Evolutionary conservation across 2,329 filamentous ascomycete species (phyloP), one percentile per base, ranked within the genome.

Genomic region (Pestalotiopsis sp.): DNA sequence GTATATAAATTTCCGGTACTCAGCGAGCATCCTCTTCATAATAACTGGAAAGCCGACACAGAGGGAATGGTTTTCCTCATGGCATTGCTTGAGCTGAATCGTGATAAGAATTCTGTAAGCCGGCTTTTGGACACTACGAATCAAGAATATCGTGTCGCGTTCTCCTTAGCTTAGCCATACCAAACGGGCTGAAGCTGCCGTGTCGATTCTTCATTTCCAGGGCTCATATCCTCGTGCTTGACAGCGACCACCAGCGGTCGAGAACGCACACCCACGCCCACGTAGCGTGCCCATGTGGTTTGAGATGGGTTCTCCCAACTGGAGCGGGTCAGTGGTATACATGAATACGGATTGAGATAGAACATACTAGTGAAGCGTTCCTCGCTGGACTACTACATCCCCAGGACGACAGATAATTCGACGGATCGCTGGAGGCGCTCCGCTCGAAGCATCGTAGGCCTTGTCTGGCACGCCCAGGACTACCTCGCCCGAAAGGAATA

Each of bases 221-320:
- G 17, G 6, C n/a, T n/a, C 2, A n/a, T n/a, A 9, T 52, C 6
- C 11, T 52, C 45, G 20, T n/a, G 7, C 45, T 14, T 11, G 4
- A 60, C 23, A 36, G 23, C 57, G 12, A 60, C 9, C 57, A 31
- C 23, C 5, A 60, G 23, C 11, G 57, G 57, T 11, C 25, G 23
- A 6, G 57, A 60, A 5, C 57, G 23, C 9, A 60, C 25, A 6
- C 57, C 57, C 3, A 60, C 57, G 12, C 57, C 57, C 2, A 60
- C 12, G 13, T 27, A 36, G 5, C 57, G 57, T 13, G 57, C 23
- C 57, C 57, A 60, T 3, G 6, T n/a, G 25, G 57, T 60, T 11
- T 25, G 57, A 20, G 57, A 60, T 11, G 57, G 57, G 25, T 60
- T 60, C 57, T 60, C 57, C 57, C 57, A 60, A 11, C 57, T 60